Percentiles rank a stretch among this genome's conserved stretches.
These are phyloP conservation scores for Brassica incana DNA, from an alignment of 345 rosid species.

Conservation along the genomic window DNA sequence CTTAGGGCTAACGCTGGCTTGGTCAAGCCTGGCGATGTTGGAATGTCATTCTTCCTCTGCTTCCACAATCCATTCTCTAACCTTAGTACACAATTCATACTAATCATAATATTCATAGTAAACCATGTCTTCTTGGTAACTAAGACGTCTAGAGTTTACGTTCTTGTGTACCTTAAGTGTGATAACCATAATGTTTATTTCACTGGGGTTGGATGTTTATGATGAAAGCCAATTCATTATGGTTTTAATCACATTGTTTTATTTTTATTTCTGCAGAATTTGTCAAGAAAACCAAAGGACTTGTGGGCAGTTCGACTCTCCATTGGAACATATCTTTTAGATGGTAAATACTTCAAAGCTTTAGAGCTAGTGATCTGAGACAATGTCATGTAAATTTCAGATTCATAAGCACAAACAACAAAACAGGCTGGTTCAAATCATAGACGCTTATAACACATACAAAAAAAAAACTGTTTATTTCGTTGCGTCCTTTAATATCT, in stretches of 20 bases:
- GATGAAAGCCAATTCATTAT: neutral
- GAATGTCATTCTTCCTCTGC: conserved; percentile 48
- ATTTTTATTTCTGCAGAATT: conserved; percentile 52
- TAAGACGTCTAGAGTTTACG: neutral
- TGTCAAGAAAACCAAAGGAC: conserved; percentile 90
- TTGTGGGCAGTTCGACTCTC: conserved; percentile 88
- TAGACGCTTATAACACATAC: neutral
- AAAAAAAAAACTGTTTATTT: conserved; percentile 16
- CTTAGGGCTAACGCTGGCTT: conserved; percentile 74
- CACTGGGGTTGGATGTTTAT: too few relatives aligned
- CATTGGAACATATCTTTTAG: conserved; percentile 48
- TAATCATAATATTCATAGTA: neutral
- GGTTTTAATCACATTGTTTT: neutral
- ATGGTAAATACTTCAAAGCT: neutral
- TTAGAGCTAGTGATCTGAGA: conserved; percentile 40
- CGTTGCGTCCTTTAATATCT: conserved; percentile 3
- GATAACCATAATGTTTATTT: too few relatives aligned
- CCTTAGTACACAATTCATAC: neutral
- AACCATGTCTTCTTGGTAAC: neutral
- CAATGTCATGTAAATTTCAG: neutral
- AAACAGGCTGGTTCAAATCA: conserved; percentile 3
- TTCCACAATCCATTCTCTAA: neutral
- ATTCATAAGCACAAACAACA: neutral
- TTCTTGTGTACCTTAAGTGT: neutral
- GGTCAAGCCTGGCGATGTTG: conserved; percentile 89